Base-by-base conservation (phyloP, 495 filamentous ascomycete genomes). In the Darksidea phi region DNA sequence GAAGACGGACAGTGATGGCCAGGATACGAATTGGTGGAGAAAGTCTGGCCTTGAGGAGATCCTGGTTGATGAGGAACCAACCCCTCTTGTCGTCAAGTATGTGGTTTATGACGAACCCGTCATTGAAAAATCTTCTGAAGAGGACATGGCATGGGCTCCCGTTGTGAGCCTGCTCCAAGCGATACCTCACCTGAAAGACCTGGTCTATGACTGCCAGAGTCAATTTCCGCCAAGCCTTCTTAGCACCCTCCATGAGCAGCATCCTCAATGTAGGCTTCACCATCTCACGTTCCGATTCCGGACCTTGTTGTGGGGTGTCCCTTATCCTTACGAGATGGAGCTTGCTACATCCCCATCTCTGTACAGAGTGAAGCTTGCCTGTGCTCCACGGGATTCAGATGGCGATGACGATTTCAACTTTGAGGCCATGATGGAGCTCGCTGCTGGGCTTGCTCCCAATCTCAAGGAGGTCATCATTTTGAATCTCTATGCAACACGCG, bases 351-450 rank as follows among this genome's bases (percentile, higher is more conserved):
- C 59, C 45, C 59, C 59, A 43, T 62, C 50, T 62, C 51, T 62
- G n/a, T 62, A 62, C 34, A 48, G 59, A 18, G 59, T 62, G 7
- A 54, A 56, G 37, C 25, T 56, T 62, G 21, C 17, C 17, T 62
- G 59, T 26, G 25, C 17, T 49, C 25, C 17, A 13, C 59, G 45
- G 26, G 84, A 81, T 54, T 79, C 83, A 11, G 87, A 88, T 61
- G 85, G 87, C 51, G 87, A 85, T 23, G 83, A 86, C 51, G 77
- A 78, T 28, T 87, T 82, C 65, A 82, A 94, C 64, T 85, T 84
- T 70, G 86, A 86, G 43, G 79, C 79, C 15, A 64, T 77, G 42
- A 78, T 88, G 73, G 84, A 87, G 43, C 59, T 62, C 55, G 59
- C 45, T 50, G 51, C 50, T 45, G 59, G 59, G 20, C 59, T 62